A percentile compares a stretch with the other conserved stretches of the same genome.
These are phyloP conservation scores for Trichosporon coremiiforme DNA, from an alignment of 1,284 basidiomycete genomes.

Conservation along the genomic window DNA sequence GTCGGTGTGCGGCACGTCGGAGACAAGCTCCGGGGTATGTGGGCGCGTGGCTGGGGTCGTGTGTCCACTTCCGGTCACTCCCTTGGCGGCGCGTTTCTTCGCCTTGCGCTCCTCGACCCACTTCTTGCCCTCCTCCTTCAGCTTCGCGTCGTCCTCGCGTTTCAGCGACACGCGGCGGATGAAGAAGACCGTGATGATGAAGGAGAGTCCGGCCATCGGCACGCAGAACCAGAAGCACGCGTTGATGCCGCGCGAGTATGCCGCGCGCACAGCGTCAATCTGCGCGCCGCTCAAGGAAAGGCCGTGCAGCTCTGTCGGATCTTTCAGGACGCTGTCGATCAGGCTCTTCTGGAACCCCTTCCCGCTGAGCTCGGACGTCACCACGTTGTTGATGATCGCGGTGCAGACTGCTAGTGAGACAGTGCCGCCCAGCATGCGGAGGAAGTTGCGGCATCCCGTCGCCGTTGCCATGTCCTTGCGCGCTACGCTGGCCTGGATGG, in stretches of 20 bases:
- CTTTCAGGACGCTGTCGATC: slow-evolving; percentile 29
- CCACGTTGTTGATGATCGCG: slow-evolving; percentile 41
- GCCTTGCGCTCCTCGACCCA: slow-evolving; percentile 37
- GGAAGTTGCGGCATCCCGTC: slow-evolving; percentile 43
- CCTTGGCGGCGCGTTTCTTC: slow-evolving; percentile 15
- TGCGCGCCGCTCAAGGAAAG: slow-evolving; percentile 31
- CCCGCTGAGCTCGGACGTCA: slow-evolving; percentile 25
- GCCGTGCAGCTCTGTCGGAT: slow-evolving; percentile 36
- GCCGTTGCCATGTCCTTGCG: slow-evolving; percentile 47
- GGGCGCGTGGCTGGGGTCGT: neutral
- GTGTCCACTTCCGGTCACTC: neutral
- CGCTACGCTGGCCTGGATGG: slow-evolving; percentile 60
- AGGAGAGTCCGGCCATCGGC: slow-evolving; percentile 38
- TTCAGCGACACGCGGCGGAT: slow-evolving; percentile 38
- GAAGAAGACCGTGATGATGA: slow-evolving; percentile 44
- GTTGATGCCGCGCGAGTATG: slow-evolving; percentile 37
- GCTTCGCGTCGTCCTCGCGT: slow-evolving; percentile 40
- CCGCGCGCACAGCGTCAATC: slow-evolving; percentile 30
- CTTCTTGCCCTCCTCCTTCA: slow-evolving; percentile 39
- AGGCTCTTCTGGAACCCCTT: neutral
- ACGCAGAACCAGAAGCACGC: slow-evolving; percentile 43
- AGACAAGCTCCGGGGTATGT: neutral
- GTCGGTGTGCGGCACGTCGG: neutral
- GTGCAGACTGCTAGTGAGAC: slow-evolving; percentile 35
- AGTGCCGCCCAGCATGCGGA: slow-evolving; percentile 43